A percentile compares a stretch with the other conserved stretches of the same genome.
Conservation (phyloP, 768 basidiomycete genomes). For the Serendipita sp. region DNA sequence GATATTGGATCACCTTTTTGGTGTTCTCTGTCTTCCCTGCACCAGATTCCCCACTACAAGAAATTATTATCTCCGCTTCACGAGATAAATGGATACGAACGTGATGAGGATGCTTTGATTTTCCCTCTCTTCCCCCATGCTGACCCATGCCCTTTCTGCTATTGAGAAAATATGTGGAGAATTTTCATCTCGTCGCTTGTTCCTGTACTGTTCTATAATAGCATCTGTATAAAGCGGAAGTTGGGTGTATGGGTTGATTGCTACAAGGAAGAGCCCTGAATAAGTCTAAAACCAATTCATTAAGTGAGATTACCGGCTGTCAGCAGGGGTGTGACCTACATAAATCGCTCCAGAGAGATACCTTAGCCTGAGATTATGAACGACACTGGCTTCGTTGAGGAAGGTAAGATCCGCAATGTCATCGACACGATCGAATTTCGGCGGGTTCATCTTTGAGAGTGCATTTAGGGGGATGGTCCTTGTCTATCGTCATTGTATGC, state of each 20-base stretch:
- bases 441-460: conserved; percentile 93
- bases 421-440: conserved; percentile 93
- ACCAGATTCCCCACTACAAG: conserved; percentile 81
- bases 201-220: conserved; percentile 81
- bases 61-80: neutral
- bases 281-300: conserved; percentile 44
- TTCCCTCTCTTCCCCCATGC: conserved; percentile 94
- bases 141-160: conserved; percentile 94
- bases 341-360: conserved; percentile 88
- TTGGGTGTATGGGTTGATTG: conserved; percentile 91
- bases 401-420: conserved; percentile 98
- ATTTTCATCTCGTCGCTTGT: conserved; percentile 71
- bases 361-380: conserved; percentile 87
- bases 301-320: neutral
- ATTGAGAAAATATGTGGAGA: conserved; percentile 90
- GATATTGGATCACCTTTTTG: conserved; percentile 98
- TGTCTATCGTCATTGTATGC: conserved; percentile 26
- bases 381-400: conserved; percentile 94
- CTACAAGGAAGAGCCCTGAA: conserved; percentile 93
- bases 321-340: conserved; percentile 32
- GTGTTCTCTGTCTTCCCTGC: conserved; percentile 97
- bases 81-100: conserved; percentile 31
- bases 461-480: conserved; percentile 60
- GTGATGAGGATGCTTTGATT: conserved; percentile 98
- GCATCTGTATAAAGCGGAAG: conserved; percentile 82